Base-by-base conservation (phyloP, 441 rosid genomes). In the Jatropha podagrica region DNA sequence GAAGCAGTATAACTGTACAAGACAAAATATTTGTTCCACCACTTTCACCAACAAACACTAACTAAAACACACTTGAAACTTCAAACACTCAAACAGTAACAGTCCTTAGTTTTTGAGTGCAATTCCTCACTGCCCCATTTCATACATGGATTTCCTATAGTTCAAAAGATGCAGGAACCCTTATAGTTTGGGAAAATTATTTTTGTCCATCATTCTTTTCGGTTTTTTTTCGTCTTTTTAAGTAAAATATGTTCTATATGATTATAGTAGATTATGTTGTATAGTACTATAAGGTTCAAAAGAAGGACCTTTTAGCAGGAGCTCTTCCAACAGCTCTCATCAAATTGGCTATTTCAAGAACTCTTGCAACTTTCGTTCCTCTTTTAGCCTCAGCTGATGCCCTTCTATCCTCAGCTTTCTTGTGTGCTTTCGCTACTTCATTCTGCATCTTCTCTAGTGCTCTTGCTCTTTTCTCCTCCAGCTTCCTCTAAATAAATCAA, bases 391-490 rank as follows among this genome's bases (percentile, higher is more conserved):
- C 99, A 0, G 97, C 87, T 17, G 97, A 86, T 20, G 98, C 98
- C 78, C 91, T 89, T 76, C 92, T 90, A 77, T 95, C 99, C 84
- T 95, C 97, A 12, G 98, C 92, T 76, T 92, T 92, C 83, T 95
- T 86, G 51, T 76, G 96, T 5, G 98, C 97, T 77, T 85, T 95
- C 0, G 97, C 98, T 48, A 93, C 80, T 15, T 90, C 85, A 72
- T 93, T 95, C 75, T 95, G 92, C 87, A 94, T 95, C 88, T 95
- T 95, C 88, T 93, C 99, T 17, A 83, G 37, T 2, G 98, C 98
- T 76, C 78, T 87, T 4, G 87, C 97, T 65, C 95, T 88, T 71
- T 89, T 95, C 86, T 95, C 98, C 76, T 95, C 99, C 52, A 95
- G 79, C 75, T 92, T 95, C 88, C 99, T 95, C 99, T 95, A 68